A percentile compares a stretch with the other conserved stretches of the same genome.
phyloP scores from a whole-genome alignment of 768 basidiomycete species.

The Podaxis rugospora region DNA sequence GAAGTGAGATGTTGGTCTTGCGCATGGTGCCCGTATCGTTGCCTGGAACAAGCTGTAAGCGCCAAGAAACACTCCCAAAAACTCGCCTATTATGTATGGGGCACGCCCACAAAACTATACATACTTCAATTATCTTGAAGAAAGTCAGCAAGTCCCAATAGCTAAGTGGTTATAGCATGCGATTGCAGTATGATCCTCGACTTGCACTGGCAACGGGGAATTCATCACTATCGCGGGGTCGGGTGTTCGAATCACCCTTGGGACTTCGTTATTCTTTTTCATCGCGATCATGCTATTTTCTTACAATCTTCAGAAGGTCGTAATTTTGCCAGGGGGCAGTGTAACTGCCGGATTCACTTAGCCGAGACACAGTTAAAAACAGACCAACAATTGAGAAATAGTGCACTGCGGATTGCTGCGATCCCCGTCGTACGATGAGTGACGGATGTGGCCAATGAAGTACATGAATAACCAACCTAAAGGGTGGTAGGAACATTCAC shows the following conservation, averaged over 20 bases:
- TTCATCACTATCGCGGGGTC: constrained; percentile 13
- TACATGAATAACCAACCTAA: neutral
- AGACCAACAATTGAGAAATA: neutral
- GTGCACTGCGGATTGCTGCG: neutral
- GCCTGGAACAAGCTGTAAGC: constrained; percentile 1
- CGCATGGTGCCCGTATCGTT: constrained; percentile 29
- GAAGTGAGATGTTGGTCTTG: constrained; percentile 31
- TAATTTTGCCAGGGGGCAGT: neutral
- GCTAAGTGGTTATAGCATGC: constrained; percentile 17
- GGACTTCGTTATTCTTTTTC: constrained; percentile 7
- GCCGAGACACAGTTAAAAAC: neutral
- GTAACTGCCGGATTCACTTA: neutral
- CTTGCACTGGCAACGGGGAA: neutral
- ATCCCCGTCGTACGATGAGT: neutral
- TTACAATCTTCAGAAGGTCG: neutral
- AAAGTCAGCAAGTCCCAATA: constrained; percentile 11
- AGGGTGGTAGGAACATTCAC: neutral
- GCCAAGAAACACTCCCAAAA: neutral
- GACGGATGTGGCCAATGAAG: neutral
- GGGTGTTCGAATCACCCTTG: constrained; percentile 18
- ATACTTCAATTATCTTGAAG: neutral
- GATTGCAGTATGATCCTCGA: constrained; percentile 10
- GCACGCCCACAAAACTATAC: neutral
- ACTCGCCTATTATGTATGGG: neutral
- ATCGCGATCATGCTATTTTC: neutral